Evolutionary conservation across 2,329 filamentous ascomycete species (phyloP), one percentile per base, ranked within the genome.

Genomic region (Xylaria sp.): DNA sequence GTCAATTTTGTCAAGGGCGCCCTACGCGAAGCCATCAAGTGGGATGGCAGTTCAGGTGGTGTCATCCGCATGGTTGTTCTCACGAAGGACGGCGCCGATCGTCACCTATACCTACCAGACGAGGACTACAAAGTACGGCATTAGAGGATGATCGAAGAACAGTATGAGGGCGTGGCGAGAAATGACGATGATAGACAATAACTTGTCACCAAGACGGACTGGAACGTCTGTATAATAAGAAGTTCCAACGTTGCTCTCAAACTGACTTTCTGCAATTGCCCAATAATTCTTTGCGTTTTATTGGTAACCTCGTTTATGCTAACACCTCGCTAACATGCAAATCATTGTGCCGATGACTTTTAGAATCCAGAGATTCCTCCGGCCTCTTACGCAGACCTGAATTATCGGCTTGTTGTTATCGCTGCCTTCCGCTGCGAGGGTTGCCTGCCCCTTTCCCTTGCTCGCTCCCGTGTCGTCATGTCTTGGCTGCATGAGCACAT

Each of bases 11-110:
- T 99, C 80, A 98, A 97, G 85, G 92, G 90, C 57, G 91, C 96
- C 39, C 85, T 99, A 79, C 86, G 89, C 78, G 95, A 99, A 86
- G 96, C 96, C 18, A 98, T 99, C 88, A 97, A 97, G 84, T 99
- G 96, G 96, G 96, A 99, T 80, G 96, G 96, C 73, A 98, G 94
- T 85, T 98, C 96, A 2, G 96, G 96, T 74, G 96, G 96, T 84
- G 96, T 99, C 69, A 99, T 99, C 78, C 90, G 96, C 76, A 94
- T 99, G 93, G 95, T 98, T 71, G 96, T 99, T 69, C 84, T 99
- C 82, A 99, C 95, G 72, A 90, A 90, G 77, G 90, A 92, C 79
- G 96, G 96, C 44, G 94, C 95, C 7, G 90, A 96, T 83, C 90
- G 96, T 83, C 96, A 98, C 85, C 83, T 99, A 80, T 99, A 98